Evolutionary conservation across 129 eudicot species (phyloP).

Genomic region (Cynara cardunculus): DNA sequence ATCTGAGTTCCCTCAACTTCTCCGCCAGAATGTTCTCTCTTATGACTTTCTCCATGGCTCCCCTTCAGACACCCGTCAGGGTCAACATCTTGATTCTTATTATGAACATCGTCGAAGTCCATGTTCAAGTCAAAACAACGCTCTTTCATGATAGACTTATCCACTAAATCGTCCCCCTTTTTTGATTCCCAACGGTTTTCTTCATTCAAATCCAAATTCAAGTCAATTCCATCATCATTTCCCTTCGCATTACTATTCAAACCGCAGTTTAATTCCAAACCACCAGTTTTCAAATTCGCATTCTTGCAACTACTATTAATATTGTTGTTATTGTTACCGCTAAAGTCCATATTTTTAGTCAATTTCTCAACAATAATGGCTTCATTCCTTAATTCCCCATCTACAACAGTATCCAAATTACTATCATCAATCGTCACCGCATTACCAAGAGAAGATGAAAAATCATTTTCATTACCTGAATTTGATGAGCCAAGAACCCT

Average conservation of each 20-base stretch:
- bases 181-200: constrained; percentile 25
- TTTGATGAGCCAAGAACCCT: constrained; percentile 8
- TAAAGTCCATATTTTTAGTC: constrained; percentile 15
- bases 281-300: neutral
- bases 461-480: constrained; percentile 36
- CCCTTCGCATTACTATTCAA: constrained; percentile 20
- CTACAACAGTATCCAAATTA: constrained; percentile 23
- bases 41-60: neutral
- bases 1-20: constrained; percentile 6
- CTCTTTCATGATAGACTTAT: constrained; percentile 29
- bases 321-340: constrained; percentile 11
- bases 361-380: neutral
- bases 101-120: constrained; percentile 45
- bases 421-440: neutral
- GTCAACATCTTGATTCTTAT: constrained; percentile 35
- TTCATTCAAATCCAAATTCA: constrained; percentile 56
- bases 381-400: neutral
- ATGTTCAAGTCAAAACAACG: constrained; percentile 69
- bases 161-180: neutral
- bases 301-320: constrained; percentile 6
- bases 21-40: constrained; percentile 5
- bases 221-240: constrained; percentile 38
- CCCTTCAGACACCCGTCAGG: constrained; percentile 23
- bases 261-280: constrained; percentile 23
- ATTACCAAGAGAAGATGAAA: constrained; percentile 17